Percentiles rank a stretch among this genome's conserved stretches.
These are phyloP conservation scores for Penicillium sp. DNA, from an alignment of 2,329 filamentous ascomycete genomes.

Conservation along the genomic window DNA sequence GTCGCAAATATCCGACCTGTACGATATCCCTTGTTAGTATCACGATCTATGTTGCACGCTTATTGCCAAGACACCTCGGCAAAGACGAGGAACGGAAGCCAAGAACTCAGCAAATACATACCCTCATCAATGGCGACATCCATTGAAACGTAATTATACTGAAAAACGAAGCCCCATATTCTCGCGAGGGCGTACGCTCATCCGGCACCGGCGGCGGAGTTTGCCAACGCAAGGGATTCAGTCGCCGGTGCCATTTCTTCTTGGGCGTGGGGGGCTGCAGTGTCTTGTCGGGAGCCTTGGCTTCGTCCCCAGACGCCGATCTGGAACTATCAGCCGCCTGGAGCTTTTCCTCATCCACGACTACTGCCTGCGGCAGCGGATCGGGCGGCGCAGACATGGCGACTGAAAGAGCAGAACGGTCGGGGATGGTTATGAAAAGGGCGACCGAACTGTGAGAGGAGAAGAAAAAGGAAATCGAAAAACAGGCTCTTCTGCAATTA, in stretches of 20 bases:
- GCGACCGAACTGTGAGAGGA: background rate
- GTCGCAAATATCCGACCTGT: constrained; percentile 80
- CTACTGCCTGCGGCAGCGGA: constrained; percentile 18
- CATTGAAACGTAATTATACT: constrained; percentile 82
- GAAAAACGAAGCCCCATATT: constrained; percentile 72
- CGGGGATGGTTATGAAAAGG: background rate
- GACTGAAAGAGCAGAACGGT: background rate
- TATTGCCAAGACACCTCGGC: background rate
- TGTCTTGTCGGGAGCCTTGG: constrained; percentile 11
- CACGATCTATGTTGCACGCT: background rate
- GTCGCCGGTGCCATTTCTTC: constrained; percentile 40
- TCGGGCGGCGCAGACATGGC: constrained; percentile 19
- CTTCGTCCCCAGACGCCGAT: constrained; percentile 18
- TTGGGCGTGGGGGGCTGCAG: constrained; percentile 8
- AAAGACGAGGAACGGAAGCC: no score
- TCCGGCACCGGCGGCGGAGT: constrained; percentile 58
- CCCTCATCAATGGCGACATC: constrained; percentile 85
- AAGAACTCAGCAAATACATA: constrained; percentile 33
- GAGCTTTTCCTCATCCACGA: constrained; percentile 20
- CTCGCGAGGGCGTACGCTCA: constrained; percentile 60
- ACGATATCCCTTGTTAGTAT: constrained; percentile 11
- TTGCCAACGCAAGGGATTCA: constrained; percentile 51
- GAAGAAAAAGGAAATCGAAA: background rate
- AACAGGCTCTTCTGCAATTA: background rate
- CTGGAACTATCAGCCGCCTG: constrained; percentile 13